phyloP scores from a whole-genome alignment of 257 asterid species.

The Solanum piurae region DNA sequence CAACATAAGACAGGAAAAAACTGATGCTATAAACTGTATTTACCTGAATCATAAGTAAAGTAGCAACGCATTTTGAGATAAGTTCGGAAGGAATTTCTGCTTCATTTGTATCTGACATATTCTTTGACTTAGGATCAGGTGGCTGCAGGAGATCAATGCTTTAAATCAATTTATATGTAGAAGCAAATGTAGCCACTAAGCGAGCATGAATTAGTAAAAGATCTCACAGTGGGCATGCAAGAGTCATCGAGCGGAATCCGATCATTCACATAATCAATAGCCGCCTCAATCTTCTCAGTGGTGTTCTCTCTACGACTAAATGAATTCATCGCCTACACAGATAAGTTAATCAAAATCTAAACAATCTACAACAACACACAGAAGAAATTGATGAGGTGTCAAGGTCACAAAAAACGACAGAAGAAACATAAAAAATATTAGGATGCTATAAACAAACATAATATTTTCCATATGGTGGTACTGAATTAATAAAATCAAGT shows the following conservation, averaged over 20 bases:
- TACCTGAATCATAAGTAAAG: conserved; percentile 82
- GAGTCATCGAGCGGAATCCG: conserved; percentile 28
- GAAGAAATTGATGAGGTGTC: not conserved
- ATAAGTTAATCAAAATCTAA: not conserved
- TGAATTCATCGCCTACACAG: conserved; percentile 52
- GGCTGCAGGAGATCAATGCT: conserved; percentile 28
- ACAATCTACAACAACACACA: not conserved
- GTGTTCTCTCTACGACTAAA: conserved; percentile 35
- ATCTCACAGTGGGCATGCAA: conserved; percentile 27
- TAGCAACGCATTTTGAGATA: conserved; percentile 63
- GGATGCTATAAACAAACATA: not conserved
- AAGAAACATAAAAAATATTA: not conserved
- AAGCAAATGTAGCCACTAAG: not conserved
- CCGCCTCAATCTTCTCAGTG: conserved; percentile 57
- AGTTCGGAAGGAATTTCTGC: conserved; percentile 66
- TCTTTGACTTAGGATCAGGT: conserved; percentile 28
- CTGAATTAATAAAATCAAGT: not conserved
- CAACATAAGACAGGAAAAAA: not conserved
- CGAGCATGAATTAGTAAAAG: not conserved
- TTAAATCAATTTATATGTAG: conserved; percentile 1
- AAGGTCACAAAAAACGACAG: not conserved
- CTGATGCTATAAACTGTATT: not conserved
- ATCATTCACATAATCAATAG: conserved; percentile 27
- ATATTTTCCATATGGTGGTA: not conserved
- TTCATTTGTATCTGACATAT: conserved; percentile 31